Conservation (phyloP, 2,329 filamentous ascomycete genomes). For the Diplodia seriata region DNA sequence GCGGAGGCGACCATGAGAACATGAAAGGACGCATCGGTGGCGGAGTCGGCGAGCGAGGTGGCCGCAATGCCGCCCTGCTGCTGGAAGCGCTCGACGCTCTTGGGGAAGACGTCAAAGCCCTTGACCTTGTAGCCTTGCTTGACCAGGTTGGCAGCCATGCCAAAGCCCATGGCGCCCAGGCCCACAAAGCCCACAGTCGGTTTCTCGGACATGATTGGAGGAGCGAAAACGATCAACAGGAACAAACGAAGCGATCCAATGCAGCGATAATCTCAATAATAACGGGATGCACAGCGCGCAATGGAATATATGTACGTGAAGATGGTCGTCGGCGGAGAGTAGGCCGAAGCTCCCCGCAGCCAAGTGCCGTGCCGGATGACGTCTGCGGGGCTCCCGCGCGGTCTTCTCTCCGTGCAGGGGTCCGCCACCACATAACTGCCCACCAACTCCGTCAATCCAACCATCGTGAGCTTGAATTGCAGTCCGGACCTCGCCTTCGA, state of each 20-base stretch:
- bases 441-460: constrained; percentile 19
- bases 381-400: constrained; percentile 26
- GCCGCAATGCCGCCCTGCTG: constrained; percentile 67
- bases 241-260: neutral
- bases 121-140: constrained; percentile 70
- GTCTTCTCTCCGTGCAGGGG: constrained; percentile 25
- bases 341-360: constrained; percentile 25
- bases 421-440: constrained; percentile 4
- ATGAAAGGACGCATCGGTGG: constrained; percentile 65
- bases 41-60: constrained; percentile 67
- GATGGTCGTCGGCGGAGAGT: constrained; percentile 15
- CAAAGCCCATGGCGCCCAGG: constrained; percentile 82
- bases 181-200: constrained; percentile 71
- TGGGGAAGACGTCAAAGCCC: constrained; percentile 74
- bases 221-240: neutral
- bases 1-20: constrained; percentile 80
- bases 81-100: constrained; percentile 70
- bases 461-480: constrained; percentile 24
- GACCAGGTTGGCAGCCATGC: constrained; percentile 78
- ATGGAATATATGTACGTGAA: constrained; percentile 17
- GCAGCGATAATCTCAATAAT: neutral
- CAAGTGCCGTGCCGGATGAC: constrained; percentile 13
- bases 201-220: constrained; percentile 41
- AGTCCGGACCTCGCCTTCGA: neutral
- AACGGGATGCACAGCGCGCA: constrained; percentile 15